Conservation (phyloP, 768 basidiomycete genomes). For the Auricularia heimuer region DNA sequence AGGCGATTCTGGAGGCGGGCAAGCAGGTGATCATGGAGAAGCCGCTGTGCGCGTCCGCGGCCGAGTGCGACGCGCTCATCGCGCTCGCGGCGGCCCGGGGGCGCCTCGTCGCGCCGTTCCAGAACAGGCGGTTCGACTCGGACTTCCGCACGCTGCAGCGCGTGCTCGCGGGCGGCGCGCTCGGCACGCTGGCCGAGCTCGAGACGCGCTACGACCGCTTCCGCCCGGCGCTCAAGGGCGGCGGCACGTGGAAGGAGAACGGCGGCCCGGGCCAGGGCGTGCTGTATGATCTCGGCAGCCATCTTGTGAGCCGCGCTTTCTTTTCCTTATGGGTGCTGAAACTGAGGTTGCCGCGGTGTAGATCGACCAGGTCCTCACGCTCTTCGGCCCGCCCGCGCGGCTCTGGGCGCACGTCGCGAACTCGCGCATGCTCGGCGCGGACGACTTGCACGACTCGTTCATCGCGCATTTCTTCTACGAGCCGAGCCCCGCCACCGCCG, state of each 20-base stretch:
- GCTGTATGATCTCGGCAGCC: slow-evolving; percentile 70
- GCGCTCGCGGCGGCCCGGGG: slow-evolving; percentile 47
- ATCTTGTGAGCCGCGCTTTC: slow-evolving; percentile 28
- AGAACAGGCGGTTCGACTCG: slow-evolving; percentile 71
- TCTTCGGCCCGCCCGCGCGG: slow-evolving; percentile 65
- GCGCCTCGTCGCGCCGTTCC: slow-evolving; percentile 40
- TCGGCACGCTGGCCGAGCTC: slow-evolving; percentile 59
- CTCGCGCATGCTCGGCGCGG: slow-evolving; percentile 37
- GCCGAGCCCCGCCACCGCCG: slow-evolving; percentile 4
- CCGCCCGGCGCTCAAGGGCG: slow-evolving; percentile 47
- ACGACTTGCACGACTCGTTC: slow-evolving; percentile 13
- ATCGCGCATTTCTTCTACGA: slow-evolving; percentile 20
- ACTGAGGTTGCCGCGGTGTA: neutral
- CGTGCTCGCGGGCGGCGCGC: slow-evolving; percentile 34
- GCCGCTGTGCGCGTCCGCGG: slow-evolving; percentile 53
- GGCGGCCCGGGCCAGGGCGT: slow-evolving; percentile 51
- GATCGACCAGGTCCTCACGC: slow-evolving; percentile 62
- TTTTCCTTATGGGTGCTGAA: no score
- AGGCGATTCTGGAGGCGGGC: neutral
- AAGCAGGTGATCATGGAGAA: slow-evolving; percentile 62
- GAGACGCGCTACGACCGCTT: slow-evolving; percentile 77
- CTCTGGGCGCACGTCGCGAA: slow-evolving; percentile 66
- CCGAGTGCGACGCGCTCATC: slow-evolving; percentile 52
- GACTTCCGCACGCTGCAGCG: slow-evolving; percentile 61
- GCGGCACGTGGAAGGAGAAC: slow-evolving; percentile 64